phyloP scores from a whole-genome alignment of 768 basidiomycete genomes.

The Boletus sp. region DNA sequence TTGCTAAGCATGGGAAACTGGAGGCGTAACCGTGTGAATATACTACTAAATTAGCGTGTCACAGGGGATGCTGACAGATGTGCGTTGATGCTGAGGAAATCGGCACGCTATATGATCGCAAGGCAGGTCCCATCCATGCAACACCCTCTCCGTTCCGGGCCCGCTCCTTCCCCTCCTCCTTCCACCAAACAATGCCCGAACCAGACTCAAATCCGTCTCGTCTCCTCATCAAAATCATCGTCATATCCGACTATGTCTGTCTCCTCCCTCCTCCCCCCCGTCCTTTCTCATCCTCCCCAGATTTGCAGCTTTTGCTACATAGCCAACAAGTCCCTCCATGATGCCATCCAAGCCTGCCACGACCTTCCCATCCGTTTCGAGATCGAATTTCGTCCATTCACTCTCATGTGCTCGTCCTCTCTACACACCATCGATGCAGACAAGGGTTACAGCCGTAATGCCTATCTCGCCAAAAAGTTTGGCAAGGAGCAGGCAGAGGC shows the following conservation, averaged over 20 bases:
- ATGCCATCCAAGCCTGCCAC: constrained; percentile 34
- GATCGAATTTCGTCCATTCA: constrained; percentile 35
- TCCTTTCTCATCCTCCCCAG: constrained; percentile 17
- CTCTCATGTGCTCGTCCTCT: constrained; percentile 26
- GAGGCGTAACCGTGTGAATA: constrained; percentile 19
- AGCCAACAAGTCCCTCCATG: constrained; percentile 34
- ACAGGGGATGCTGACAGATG: constrained; percentile 34
- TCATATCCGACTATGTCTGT: constrained; percentile 36
- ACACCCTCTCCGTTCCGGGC: neutral
- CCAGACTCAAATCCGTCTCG: constrained; percentile 7
- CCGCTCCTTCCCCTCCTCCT: neutral
- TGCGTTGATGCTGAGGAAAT: constrained; percentile 26
- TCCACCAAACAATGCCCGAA: constrained; percentile 18
- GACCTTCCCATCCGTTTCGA: constrained; percentile 34
- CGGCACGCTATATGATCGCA: constrained; percentile 26
- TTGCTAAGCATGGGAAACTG: constrained; percentile 20
- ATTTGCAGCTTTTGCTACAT: constrained; percentile 40
- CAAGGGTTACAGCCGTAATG: constrained; percentile 20
- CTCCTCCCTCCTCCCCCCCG: neutral
- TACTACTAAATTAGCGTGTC: constrained; percentile 14
- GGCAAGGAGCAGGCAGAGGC: constrained; percentile 27
- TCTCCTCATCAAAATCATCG: constrained; percentile 30
- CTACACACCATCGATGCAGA: constrained; percentile 15
- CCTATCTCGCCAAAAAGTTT: constrained; percentile 24
- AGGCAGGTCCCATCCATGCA: constrained; percentile 27